Evolutionary conservation across 768 basidiomycete genomes (phyloP).

Genomic region (Butyriboletus loyo): DNA sequence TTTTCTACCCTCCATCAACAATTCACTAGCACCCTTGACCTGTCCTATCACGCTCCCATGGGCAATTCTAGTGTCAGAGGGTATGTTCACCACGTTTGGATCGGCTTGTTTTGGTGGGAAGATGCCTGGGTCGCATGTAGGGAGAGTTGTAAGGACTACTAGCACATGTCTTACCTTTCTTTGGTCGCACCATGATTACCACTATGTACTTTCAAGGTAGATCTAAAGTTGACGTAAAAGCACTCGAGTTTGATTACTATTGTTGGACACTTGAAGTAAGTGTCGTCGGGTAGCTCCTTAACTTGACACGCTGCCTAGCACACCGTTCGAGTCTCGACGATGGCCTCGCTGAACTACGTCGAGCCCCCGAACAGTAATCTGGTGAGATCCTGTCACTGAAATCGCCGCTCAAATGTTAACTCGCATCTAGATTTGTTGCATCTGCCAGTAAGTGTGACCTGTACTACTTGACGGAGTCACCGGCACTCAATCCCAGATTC

Average conservation of each 20-base stretch:
- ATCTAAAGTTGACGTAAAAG: conserved; percentile 18
- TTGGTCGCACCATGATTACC: background rate
- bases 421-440: conserved; percentile 64
- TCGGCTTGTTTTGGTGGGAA: background rate
- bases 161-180: background rate
- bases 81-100: background rate
- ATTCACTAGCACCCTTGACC: background rate
- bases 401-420: background rate
- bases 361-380: conserved; percentile 65
- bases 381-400: conserved; percentile 36
- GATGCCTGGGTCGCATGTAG: background rate
- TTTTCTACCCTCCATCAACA: background rate
- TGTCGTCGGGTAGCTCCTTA: background rate
- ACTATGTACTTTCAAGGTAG: background rate
- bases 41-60: background rate
- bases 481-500: conserved; percentile 10
- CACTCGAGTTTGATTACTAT: conserved; percentile 13
- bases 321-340: conserved; percentile 12
- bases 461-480: background rate
- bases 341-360: conserved; percentile 48
- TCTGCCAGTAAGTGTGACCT: conserved; percentile 52
- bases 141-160: background rate
- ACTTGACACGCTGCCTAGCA: conserved; percentile 7
- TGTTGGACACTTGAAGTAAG: conserved; percentile 4
- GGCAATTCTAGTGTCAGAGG: background rate